Evolutionary conservation across 163 green algal genomes (phyloP).

Genomic region (Volvox carteri): DNA sequence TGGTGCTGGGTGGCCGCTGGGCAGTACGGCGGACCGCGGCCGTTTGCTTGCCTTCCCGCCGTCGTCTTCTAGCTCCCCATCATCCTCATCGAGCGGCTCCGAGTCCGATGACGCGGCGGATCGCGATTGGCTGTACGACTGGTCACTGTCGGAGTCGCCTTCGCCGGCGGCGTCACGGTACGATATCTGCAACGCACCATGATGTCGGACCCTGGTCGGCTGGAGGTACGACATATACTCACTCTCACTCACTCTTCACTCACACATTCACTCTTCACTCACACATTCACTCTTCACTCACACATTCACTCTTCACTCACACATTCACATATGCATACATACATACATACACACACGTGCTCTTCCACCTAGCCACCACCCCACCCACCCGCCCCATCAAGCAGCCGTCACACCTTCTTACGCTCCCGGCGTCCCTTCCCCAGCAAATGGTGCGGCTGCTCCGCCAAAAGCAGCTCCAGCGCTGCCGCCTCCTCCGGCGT

Average conservation of each 20-base stretch:
- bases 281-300: too few species aligned
- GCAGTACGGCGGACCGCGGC: neutral
- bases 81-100: neutral
- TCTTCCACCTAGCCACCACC: neutral
- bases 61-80: too few species aligned
- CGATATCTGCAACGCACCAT: constrained; percentile 6
- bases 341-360: neutral
- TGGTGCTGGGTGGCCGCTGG: neutral
- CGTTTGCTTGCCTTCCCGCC: neutral
- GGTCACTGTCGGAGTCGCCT: constrained; percentile 16
- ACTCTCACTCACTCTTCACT: too few species aligned
- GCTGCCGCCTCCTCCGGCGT: constrained; percentile 44
- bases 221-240: too few species aligned
- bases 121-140: neutral
- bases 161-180: constrained; percentile 40
- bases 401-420: neutral
- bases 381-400: neutral
- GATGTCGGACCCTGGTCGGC: too few species aligned
- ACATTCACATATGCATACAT: too few species aligned
- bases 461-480: constrained; percentile 16
- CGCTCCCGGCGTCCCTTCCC: constrained; percentile 64
- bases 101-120: neutral
- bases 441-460: constrained; percentile 44
- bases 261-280: too few species aligned
- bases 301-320: too few species aligned